Conservation (phyloP, 208 protist species). For the Polymyxa betae region DNA sequence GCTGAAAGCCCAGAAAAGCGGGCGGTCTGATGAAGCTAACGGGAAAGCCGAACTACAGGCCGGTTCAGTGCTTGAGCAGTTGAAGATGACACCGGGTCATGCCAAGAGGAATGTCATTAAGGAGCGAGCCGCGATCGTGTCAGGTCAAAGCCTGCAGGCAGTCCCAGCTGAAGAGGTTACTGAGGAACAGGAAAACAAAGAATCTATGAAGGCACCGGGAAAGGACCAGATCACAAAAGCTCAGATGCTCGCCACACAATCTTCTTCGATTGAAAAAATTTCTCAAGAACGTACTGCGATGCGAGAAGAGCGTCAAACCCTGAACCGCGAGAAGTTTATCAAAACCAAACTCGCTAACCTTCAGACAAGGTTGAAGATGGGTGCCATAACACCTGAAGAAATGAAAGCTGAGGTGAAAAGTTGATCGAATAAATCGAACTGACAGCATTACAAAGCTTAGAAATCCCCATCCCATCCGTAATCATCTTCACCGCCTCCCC, state of each 20-base stretch:
- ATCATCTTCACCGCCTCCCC: background rate
- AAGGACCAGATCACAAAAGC: background rate
- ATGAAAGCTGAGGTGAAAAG: background rate
- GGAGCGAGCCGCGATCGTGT: background rate
- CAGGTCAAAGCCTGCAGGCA: background rate
- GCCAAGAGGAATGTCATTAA: background rate
- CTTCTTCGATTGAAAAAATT: background rate
- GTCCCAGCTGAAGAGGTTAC: background rate
- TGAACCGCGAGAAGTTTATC: too few relatives aligned
- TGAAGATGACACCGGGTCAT: background rate
- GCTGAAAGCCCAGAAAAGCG: background rate
- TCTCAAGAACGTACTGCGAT: too few relatives aligned
- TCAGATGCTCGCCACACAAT: background rate
- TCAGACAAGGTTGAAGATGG: background rate
- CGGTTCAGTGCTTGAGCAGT: background rate
- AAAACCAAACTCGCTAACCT: background rate
- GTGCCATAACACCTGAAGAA: background rate
- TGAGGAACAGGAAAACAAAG: background rate
- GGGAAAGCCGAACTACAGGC: background rate
- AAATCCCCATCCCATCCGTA: slow-evolving; percentile 25
- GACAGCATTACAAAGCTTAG: background rate
- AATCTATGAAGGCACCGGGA: background rate
- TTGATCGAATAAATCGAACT: background rate
- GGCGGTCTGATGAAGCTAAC: background rate
- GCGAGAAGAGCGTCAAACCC: too few relatives aligned